These are phyloP conservation scores for Lolium multiflorum DNA, from an alignment of 176 grass and related monocot species.

Conservation along the genomic window DNA sequence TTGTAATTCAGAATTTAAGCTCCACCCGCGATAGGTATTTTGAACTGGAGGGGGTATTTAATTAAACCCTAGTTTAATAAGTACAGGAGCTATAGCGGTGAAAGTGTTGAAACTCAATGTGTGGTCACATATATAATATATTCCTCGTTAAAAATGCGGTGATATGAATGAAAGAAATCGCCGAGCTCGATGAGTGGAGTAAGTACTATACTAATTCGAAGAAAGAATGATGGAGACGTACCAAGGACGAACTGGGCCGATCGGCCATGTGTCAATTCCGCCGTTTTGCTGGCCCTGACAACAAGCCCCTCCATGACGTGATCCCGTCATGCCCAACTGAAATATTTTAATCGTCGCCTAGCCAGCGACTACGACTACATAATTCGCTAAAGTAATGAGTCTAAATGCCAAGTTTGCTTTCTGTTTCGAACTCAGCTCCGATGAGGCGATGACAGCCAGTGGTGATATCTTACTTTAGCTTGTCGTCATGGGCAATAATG, in stretches of 20 bases:
- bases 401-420: slow-evolving; percentile 45
- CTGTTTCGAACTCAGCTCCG: slow-evolving; percentile 33
- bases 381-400: slow-evolving; percentile 40
- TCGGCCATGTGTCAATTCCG: neutral
- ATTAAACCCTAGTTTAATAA: too few species aligned
- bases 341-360: neutral
- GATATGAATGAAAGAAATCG: neutral
- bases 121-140: neutral
- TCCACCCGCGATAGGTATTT: too few species aligned
- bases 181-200: neutral
- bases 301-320: slow-evolving; percentile 23
- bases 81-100: too few species aligned
- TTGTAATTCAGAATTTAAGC: too few species aligned
- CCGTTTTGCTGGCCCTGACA: slow-evolving; percentile 30
- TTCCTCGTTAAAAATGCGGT: too few species aligned
- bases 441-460: slow-evolving; percentile 29
- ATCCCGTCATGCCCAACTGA: slow-evolving; percentile 5
- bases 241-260: neutral
- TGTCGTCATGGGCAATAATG: slow-evolving; percentile 43
- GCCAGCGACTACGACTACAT: slow-evolving; percentile 35
- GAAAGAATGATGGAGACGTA: neutral
- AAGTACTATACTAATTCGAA: neutral
- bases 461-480: slow-evolving; percentile 44
- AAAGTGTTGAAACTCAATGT: neutral
- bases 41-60: too few species aligned